phyloP scores from a whole-genome alignment of 192 early-diverging fungal genomes.

The Rhizoclosmatium sp. region DNA sequence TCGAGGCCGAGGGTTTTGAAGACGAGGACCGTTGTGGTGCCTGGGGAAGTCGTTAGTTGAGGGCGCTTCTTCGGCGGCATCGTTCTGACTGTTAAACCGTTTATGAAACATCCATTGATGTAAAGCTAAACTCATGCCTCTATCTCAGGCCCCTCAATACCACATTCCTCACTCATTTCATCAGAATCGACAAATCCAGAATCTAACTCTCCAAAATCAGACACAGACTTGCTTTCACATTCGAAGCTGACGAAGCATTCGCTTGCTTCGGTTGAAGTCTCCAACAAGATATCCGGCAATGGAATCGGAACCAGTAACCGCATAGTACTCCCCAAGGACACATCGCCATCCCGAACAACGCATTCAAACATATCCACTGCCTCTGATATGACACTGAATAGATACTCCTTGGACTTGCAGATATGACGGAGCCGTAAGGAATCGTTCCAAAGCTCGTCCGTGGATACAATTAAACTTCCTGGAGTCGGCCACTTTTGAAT shows the following conservation, averaged over 20 bases:
- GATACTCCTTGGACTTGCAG: conserved; percentile 37
- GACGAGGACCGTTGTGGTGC: conserved; percentile 14
- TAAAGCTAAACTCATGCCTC: no score
- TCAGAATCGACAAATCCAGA: no score
- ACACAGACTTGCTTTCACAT: no score
- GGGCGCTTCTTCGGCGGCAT: background rate
- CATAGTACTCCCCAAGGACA: no score
- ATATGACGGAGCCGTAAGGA: conserved; percentile 44
- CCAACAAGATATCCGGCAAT: no score
- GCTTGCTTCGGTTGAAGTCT: no score
- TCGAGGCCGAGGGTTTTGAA: conserved; percentile 33
- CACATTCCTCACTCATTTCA: no score
- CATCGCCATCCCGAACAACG: background rate
- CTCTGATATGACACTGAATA: background rate
- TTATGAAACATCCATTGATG: no score
- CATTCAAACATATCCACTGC: background rate
- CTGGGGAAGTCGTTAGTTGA: conserved; percentile 1
- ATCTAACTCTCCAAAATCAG: no score
- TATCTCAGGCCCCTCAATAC: no score
- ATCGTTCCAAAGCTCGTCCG: background rate
- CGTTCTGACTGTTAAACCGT: background rate
- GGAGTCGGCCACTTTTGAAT: background rate
- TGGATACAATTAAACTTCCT: background rate
- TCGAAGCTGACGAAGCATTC: no score
- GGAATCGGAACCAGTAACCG: no score